Conservation (phyloP, 2,329 filamentous ascomycete genomes). For the Alternaria hordeiaustralica region DNA sequence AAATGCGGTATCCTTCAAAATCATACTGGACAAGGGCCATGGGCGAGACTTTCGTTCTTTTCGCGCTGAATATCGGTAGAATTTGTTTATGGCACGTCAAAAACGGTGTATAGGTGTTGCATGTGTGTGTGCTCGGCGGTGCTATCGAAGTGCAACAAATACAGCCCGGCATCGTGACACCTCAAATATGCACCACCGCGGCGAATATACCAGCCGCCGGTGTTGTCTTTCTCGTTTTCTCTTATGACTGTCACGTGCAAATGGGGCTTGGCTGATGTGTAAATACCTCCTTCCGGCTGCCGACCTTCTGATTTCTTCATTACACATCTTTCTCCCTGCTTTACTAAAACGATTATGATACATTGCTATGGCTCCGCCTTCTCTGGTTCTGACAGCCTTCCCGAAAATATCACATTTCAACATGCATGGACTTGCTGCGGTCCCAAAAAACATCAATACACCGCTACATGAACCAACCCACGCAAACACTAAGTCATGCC, state of each 20-base stretch:
- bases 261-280: accelerated
- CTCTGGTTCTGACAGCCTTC: background rate
- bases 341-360: background rate
- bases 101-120: no score
- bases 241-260: background rate
- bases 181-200: background rate
- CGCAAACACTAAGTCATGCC: background rate
- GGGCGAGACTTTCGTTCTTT: background rate
- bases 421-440: background rate
- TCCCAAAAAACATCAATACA: no score
- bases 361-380: background rate
- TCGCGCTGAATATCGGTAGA: background rate
- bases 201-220: background rate
- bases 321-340: background rate
- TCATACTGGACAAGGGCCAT: background rate
- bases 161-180: no score
- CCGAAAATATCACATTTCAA: accelerated
- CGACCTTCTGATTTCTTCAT: background rate
- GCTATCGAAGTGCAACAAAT: no score
- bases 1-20: background rate
- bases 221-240: background rate
- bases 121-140: background rate
- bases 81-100: background rate
- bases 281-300: background rate
- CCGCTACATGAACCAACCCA: no score